phyloP scores from a whole-genome alignment of 2,329 filamentous ascomycete species.

The Metarhizium humberi region DNA sequence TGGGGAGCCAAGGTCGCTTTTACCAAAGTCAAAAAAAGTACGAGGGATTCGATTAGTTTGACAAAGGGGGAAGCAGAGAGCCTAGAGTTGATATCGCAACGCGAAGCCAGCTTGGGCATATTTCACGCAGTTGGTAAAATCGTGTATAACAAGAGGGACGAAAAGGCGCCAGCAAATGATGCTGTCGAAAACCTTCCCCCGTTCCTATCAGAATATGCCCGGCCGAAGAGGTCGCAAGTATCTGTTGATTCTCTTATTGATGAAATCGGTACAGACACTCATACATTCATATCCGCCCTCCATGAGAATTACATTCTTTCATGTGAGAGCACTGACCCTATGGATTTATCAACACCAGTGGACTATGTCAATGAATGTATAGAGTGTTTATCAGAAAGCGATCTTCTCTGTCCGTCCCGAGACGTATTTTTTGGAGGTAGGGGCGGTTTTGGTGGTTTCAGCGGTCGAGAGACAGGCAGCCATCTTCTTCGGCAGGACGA shows the following conservation, averaged over 20 bases:
- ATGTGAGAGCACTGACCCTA: conserved; percentile 50
- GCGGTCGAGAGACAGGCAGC: conserved; percentile 47
- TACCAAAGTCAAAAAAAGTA: conserved; percentile 55
- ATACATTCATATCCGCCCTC: conserved; percentile 80
- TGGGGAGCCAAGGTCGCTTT: conserved; percentile 69
- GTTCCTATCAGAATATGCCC: conserved; percentile 47
- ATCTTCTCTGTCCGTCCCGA: conserved; percentile 70
- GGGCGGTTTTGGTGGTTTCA: conserved; percentile 32
- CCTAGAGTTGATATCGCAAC: conserved; percentile 70
- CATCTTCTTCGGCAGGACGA: conserved; percentile 86
- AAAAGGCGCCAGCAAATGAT: conserved; percentile 31
- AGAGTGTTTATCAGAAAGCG: conserved; percentile 76
- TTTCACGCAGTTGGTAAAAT: conserved; percentile 96
- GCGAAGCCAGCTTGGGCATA: conserved; percentile 84
- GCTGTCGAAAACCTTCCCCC: conserved; percentile 46
- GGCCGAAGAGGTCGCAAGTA: conserved; percentile 56
- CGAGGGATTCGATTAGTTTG: conserved; percentile 47
- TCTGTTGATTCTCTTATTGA: conserved; percentile 72
- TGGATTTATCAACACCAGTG: conserved; percentile 51
- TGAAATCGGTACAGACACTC: conserved; percentile 84
- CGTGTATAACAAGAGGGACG: conserved; percentile 86
- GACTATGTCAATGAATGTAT: conserved; percentile 81
- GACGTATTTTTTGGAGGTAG: conserved; percentile 57
- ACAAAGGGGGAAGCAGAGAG: conserved; percentile 74
- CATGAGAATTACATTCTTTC: conserved; percentile 92